Evolutionary conservation across 805 yeast species (phyloP).

Genomic region (Kodamaea fukazawae): DNA sequence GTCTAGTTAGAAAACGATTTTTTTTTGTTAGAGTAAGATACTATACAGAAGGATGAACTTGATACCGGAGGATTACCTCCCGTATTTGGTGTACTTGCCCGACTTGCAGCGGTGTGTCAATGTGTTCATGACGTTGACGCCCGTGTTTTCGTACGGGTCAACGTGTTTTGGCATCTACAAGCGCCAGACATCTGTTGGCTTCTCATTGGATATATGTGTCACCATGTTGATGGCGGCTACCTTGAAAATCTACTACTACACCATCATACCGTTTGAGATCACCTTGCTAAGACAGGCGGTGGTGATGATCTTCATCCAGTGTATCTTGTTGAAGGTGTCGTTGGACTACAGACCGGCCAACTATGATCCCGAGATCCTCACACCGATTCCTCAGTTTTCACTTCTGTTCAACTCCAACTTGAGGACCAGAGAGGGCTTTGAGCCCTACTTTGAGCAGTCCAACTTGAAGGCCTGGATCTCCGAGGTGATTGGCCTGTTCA

Average conservation of each 20-base stretch:
- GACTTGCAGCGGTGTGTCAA: constrained; percentile 55
- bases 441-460: not conserved
- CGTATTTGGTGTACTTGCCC: constrained; percentile 25
- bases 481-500: not conserved
- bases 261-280: constrained; percentile 78
- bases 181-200: constrained; percentile 68
- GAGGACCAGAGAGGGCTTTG: not conserved
- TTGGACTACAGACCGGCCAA: constrained; percentile 50
- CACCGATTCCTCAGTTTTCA: constrained; percentile 27
- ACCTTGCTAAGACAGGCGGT: constrained; percentile 74
- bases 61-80: constrained; percentile 21
- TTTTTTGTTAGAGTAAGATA: no score
- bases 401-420: constrained; percentile 23
- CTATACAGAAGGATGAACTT: constrained; percentile 5
- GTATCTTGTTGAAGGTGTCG: constrained; percentile 59
- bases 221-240: constrained; percentile 81
- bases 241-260: constrained; percentile 70
- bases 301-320: constrained; percentile 82
- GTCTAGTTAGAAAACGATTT: no score
- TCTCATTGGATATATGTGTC: constrained; percentile 88
- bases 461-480: not conserved
- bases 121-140: constrained; percentile 72
- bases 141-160: constrained; percentile 82
- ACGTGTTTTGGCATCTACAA: constrained; percentile 68
- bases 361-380: constrained; percentile 32